Base-by-base conservation (phyloP, 768 basidiomycete species). In the Mycena leptocephala region DNA sequence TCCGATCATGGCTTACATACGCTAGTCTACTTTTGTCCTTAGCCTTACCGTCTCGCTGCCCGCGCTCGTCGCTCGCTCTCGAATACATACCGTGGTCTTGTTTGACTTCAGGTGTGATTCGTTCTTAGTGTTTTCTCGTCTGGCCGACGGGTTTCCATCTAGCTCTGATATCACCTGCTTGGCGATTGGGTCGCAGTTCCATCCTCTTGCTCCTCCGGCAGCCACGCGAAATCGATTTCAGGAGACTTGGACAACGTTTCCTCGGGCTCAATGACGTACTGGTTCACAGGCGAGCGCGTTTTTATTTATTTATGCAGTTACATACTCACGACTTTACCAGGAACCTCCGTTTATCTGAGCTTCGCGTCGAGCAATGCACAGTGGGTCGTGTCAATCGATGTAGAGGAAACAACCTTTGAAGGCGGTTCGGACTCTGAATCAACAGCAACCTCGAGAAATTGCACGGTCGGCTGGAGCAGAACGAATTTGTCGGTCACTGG, bases 381-480 rank as follows among this genome's bases (percentile, higher is more conserved):
- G 32, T 72, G 56, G 18, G n/a, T 5, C 41, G 18, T 72, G 3
- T 16, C 37, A 1, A 43, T 72, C n/a, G 71, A 72, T 24, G 39
- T n/a, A 4, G 53, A 39, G 20, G 53, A 56, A 6, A 72, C 71
- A 1, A 2, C 16, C 2, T 65, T 46, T 20, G 14, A 20, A 20
- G 43, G 26, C n/a, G 55, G 28, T 16, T 10, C 5, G n/a, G n/a
- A n/a, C n/a, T 5, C 9, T 2, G 16, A 7, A 5, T 2, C 70
- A 9, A 28, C 30, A 26, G 5, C 37, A 13, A 14, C 51, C 4
- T 63, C 71, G 6, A 33, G 1, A 11, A 72, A 72, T n/a, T 72
- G 71, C 63, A 72, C 71, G 2, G 65, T 72, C 39, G 62, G 71
- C 30, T 72, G 71, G 71, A 3, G 2, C 22, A 30, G 30, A 26